phyloP scores from a whole-genome alignment of 169 alveolate genomes.

The Plasmodium knowlesi region DNA sequence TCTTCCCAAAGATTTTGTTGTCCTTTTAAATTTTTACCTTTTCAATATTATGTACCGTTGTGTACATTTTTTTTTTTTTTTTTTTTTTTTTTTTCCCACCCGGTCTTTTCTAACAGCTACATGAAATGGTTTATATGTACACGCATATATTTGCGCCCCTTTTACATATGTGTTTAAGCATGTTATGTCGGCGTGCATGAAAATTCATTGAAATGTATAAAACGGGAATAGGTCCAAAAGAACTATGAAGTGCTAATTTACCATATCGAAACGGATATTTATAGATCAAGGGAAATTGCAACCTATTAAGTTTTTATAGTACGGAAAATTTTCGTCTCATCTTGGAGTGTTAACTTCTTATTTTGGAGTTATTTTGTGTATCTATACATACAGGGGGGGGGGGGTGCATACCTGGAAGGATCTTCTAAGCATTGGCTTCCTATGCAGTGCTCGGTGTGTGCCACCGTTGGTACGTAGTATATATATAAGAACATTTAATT shows the following conservation, averaged over 20 bases:
- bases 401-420: neutral
- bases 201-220: neutral
- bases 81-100: neutral
- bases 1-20: neutral
- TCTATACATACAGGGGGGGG: neutral
- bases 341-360: neutral
- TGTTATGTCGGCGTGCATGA: neutral
- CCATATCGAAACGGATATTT: neutral
- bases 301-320: neutral
- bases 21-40: neutral
- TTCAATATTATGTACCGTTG: neutral
- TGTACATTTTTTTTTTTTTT: neutral
- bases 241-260: neutral
- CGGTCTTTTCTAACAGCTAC: neutral
- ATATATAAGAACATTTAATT: neutral
- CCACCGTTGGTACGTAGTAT: neutral
- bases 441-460: neutral
- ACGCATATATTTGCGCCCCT: neutral
- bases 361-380: neutral
- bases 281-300: neutral
- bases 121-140: neutral
- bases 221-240: neutral
- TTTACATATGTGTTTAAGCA: neutral
- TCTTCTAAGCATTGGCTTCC: neutral
- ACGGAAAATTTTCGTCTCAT: neutral